Percentiles rank a stretch among this genome's conserved stretches.
Evolutionary conservation across 2,329 filamentous ascomycete genomes (phyloP).

Genomic region (Cladosporium sp.): DNA sequence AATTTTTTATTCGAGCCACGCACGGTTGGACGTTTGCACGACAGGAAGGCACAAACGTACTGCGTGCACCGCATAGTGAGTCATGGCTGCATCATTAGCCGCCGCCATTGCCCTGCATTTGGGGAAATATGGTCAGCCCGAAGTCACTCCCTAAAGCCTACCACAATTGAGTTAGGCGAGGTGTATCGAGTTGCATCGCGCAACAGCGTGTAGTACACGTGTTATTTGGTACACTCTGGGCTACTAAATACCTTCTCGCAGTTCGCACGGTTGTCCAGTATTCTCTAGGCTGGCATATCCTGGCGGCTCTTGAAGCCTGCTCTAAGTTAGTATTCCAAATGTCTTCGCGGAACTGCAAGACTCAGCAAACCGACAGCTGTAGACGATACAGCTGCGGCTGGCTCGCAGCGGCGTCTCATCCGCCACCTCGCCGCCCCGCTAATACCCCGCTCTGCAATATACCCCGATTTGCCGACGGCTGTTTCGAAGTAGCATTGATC

Average conservation of each 20-base stretch:
- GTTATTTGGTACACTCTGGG: background rate
- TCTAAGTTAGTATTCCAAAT: background rate
- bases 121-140: too few relatives aligned
- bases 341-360: background rate
- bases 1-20: background rate
- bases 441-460: background rate
- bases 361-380: background rate
- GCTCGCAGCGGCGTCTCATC: background rate
- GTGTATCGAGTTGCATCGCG: background rate
- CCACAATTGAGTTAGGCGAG: background rate
- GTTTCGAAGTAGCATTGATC: background rate
- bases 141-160: background rate
- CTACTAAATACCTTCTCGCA: background rate
- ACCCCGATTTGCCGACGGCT: background rate
- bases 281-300: background rate
- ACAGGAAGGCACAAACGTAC: background rate
- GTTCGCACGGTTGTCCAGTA: background rate
- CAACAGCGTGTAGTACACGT: background rate
- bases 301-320: background rate
- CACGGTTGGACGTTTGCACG: background rate
- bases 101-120: too few relatives aligned
- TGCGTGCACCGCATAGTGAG: too few relatives aligned
- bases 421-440: too few relatives aligned
- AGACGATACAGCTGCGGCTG: background rate
- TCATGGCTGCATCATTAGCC: too few relatives aligned